A percentile compares a stretch with the other conserved stretches of the same genome.
phyloP scores from a whole-genome alignment of 2,329 filamentous ascomycete species.

The Colletotrichum tofieldiae region DNA sequence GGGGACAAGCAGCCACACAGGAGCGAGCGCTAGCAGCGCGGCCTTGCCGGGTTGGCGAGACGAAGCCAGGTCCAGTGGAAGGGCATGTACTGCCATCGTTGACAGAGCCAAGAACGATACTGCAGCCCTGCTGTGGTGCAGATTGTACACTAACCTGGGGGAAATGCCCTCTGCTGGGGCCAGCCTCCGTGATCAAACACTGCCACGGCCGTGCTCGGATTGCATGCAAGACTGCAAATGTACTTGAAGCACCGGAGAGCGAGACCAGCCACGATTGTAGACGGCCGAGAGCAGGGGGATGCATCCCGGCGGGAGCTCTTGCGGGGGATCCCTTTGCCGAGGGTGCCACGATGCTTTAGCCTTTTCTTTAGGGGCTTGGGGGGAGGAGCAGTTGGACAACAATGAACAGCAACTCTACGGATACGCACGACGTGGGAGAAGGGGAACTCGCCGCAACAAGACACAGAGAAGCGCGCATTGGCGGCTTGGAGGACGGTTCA shows the following conservation, averaged over 20 bases:
- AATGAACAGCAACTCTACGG: too few relatives aligned
- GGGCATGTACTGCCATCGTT: not conserved
- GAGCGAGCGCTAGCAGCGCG: not conserved
- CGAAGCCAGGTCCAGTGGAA: not conserved
- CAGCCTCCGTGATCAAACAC: not conserved
- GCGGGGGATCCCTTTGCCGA: constrained; percentile 23
- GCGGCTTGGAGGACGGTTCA: not conserved
- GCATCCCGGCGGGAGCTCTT: constrained; percentile 21
- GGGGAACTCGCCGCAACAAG: not conserved
- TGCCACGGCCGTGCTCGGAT: not conserved
- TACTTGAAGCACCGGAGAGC: not conserved
- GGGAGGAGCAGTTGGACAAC: not conserved
- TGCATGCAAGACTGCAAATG: not conserved
- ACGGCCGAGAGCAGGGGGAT: not conserved
- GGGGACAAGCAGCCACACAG: not conserved
- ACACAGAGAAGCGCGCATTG: too few relatives aligned
- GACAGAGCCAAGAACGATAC: not conserved
- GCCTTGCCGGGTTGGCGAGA: not conserved
- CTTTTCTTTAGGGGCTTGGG: constrained; percentile 3
- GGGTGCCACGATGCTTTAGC: constrained; percentile 13
- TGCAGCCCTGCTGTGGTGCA: not conserved
- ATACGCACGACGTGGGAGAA: not conserved
- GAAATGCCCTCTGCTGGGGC: too few relatives aligned
- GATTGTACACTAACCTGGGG: not conserved
- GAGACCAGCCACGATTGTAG: not conserved